A percentile compares a stretch with the other conserved stretches of the same genome.
These are phyloP conservation scores for Psidium guajava DNA, from an alignment of 345 rosid species.

Conservation along the genomic window DNA sequence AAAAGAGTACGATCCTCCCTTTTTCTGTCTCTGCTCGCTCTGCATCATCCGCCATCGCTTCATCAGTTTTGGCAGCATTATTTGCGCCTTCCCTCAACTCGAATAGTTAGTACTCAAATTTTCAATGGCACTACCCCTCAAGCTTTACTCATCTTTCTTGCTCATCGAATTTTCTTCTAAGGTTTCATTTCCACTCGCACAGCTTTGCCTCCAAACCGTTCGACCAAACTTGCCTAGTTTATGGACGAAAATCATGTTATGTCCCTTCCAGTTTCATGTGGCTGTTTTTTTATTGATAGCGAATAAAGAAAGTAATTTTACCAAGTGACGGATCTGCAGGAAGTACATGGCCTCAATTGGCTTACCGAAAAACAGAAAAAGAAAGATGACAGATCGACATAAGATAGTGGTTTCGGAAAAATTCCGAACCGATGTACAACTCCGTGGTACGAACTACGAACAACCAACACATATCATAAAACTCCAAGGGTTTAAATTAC, in stretches of 20 bases:
- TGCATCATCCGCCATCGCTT: background rate
- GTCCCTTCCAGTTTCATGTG: background rate
- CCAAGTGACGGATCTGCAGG: background rate
- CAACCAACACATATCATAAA: background rate
- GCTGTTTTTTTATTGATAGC: too few relatives aligned
- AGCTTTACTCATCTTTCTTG: background rate
- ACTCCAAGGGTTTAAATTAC: background rate
- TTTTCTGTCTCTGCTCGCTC: background rate
- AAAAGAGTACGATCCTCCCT: background rate
- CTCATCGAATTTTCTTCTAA: background rate
- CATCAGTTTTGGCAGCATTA: background rate
- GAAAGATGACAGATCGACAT: background rate
- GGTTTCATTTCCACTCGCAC: background rate
- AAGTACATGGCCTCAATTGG: background rate
- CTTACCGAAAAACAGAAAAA: background rate
- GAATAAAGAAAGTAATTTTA: background rate
- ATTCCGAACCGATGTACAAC: background rate
- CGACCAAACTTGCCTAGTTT: background rate
- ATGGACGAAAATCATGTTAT: background rate
- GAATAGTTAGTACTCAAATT: background rate
- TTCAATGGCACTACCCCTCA: background rate
- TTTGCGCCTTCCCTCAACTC: background rate
- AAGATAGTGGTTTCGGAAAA: background rate
- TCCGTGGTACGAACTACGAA: background rate
- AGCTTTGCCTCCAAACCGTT: background rate